Percentiles rank a stretch among this genome's conserved stretches.
phyloP scores from a whole-genome alignment of 371 early-diverging fungal species.

The Apophysomyces elegans region DNA sequence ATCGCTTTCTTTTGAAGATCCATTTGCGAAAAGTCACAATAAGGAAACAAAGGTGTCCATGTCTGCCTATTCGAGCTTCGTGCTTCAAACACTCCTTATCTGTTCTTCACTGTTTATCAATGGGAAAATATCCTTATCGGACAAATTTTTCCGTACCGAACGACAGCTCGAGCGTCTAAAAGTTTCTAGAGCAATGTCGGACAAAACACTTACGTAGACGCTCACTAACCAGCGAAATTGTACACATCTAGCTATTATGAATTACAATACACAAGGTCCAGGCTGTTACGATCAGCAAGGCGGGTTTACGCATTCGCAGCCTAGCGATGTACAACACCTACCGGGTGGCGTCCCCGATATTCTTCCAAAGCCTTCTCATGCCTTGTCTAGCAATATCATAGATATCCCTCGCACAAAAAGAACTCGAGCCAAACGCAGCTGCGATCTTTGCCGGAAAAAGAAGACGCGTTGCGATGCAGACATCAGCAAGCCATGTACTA shows the following conservation, averaged over 20 bases:
- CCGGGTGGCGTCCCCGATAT: conserved; percentile 3
- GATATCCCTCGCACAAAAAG: conserved; percentile 22
- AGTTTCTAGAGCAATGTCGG: too few species aligned
- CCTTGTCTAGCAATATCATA: not conserved
- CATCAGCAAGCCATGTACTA: conserved; percentile 37
- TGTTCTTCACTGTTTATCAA: too few species aligned
- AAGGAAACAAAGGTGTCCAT: too few species aligned
- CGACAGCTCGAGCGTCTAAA: too few species aligned
- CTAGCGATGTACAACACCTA: not conserved
- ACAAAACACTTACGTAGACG: too few species aligned
- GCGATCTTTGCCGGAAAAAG: conserved; percentile 25
- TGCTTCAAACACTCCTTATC: too few species aligned
- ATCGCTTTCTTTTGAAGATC: not conserved
- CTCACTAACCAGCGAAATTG: too few species aligned
- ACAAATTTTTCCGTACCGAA: too few species aligned
- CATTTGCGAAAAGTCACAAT: too few species aligned
- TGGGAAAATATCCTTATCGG: too few species aligned
- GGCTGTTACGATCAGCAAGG: not conserved
- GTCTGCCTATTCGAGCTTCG: too few species aligned
- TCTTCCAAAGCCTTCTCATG: not conserved
- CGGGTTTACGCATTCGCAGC: not conserved
- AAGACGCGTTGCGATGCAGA: conserved; percentile 29
- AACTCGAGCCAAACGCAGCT: conserved; percentile 26
- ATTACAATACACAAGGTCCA: not conserved
- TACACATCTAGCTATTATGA: not conserved